These are phyloP conservation scores for Yarrowia yakushimensis DNA, from an alignment of 805 yeast species.

Conservation along the genomic window DNA sequence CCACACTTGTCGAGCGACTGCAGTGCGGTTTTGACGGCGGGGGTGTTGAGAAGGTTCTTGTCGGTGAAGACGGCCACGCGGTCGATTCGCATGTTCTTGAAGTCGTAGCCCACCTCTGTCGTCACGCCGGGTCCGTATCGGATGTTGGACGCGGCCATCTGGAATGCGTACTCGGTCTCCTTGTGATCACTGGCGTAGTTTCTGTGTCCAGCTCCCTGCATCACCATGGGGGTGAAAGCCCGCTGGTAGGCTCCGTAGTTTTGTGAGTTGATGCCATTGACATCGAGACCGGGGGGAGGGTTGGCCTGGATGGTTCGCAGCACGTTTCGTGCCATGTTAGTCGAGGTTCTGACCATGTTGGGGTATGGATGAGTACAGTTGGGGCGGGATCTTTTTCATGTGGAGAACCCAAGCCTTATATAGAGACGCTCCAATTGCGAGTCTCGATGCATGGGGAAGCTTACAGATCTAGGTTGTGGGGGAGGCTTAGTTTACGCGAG, in stretches of 20 bases:
- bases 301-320: constrained; percentile 22
- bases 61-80: constrained; percentile 42
- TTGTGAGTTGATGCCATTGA: constrained; percentile 6
- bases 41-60: constrained; percentile 33
- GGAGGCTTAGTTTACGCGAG: not conserved
- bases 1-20: constrained; percentile 39
- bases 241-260: constrained; percentile 20
- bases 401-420: not conserved
- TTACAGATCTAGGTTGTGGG: constrained; percentile 9
- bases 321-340: constrained; percentile 20
- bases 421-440: not conserved
- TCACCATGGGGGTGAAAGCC: constrained; percentile 19
- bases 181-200: constrained; percentile 7
- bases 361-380: not conserved
- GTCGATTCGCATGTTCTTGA: constrained; percentile 36
- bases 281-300: constrained; percentile 21
- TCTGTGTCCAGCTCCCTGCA: constrained; percentile 7
- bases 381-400: not conserved
- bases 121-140: constrained; percentile 43
- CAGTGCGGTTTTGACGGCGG: constrained; percentile 37
- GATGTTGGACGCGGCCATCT: constrained; percentile 42
- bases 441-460: constrained; percentile 4
- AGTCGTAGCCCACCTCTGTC: constrained; percentile 41
- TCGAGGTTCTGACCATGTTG: not conserved
- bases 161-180: constrained; percentile 40